Conservation (phyloP, 2,329 filamentous ascomycete genomes). For the Microsporum audouinii region DNA sequence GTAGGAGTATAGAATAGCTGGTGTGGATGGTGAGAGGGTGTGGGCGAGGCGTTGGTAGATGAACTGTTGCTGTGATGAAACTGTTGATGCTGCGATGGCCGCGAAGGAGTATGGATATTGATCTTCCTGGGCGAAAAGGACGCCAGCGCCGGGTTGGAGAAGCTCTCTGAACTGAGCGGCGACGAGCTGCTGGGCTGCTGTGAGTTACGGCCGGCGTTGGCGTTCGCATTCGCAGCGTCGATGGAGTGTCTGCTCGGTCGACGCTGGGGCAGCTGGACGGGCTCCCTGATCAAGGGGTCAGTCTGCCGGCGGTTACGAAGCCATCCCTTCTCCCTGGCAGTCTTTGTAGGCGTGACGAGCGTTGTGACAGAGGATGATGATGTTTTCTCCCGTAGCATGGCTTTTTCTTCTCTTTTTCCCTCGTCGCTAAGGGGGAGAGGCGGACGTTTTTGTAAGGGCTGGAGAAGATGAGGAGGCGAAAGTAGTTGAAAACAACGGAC, state of each 20-base stretch:
- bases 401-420: background rate
- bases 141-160: slow-evolving; percentile 21
- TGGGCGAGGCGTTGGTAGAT: slow-evolving; percentile 13
- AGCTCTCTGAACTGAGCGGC: slow-evolving; percentile 17
- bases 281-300: slow-evolving; percentile 10
- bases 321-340: slow-evolving; percentile 7
- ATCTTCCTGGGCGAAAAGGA: slow-evolving; percentile 19
- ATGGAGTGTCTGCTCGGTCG: slow-evolving; percentile 8
- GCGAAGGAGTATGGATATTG: slow-evolving; percentile 6
- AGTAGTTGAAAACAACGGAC: background rate
- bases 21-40: slow-evolving; percentile 11
- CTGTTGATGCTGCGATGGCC: background rate
- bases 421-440: background rate
- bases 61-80: slow-evolving; percentile 9
- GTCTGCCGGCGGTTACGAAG: slow-evolving; percentile 11
- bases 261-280: background rate
- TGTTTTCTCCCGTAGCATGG: slow-evolving; percentile 1
- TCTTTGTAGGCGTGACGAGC: background rate
- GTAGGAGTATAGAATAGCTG: background rate
- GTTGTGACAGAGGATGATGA: background rate
- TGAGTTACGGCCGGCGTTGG: background rate
- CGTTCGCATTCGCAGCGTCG: slow-evolving; percentile 7
- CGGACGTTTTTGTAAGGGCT: too few species aligned
- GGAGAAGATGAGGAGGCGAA: too few species aligned
- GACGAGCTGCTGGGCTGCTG: slow-evolving; percentile 12